phyloP scores from a whole-genome alignment of 2,329 filamentous ascomycete genomes.

The Ceratocystiopsis minuta region DNA sequence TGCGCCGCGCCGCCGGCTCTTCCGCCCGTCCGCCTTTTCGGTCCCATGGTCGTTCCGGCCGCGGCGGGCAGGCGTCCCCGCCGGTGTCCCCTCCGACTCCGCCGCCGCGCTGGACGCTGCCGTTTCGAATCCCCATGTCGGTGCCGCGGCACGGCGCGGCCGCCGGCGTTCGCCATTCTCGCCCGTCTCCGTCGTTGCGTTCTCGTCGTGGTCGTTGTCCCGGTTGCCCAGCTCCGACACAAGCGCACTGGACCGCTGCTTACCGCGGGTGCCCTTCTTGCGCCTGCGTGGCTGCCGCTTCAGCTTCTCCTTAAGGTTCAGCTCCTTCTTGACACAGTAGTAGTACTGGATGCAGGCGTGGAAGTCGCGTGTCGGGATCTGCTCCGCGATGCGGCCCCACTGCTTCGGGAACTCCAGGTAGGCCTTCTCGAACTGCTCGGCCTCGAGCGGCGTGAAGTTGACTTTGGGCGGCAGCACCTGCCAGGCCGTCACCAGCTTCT shows the following conservation, averaged over 20 bases:
- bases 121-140: constrained; percentile 50
- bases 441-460: constrained; percentile 58
- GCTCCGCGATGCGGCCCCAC: constrained; percentile 60
- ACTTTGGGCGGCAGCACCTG: constrained; percentile 55
- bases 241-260: constrained; percentile 43
- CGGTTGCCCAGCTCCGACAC: constrained; percentile 47
- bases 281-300: constrained; percentile 43
- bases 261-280: constrained; percentile 36
- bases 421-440: constrained; percentile 50
- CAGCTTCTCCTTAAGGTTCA: constrained; percentile 60
- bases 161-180: constrained; percentile 43
- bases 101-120: constrained; percentile 14
- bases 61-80: constrained; percentile 38
- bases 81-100: constrained; percentile 43
- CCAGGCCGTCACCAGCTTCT: constrained; percentile 50
- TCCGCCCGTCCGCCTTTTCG: constrained; percentile 9
- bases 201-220: constrained; percentile 38
- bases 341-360: constrained; percentile 74
- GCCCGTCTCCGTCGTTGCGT: constrained; percentile 26
- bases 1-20: constrained; percentile 23
- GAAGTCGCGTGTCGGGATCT: constrained; percentile 50
- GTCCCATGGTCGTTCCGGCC: constrained; percentile 14
- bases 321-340: constrained; percentile 59
- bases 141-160: constrained; percentile 48
- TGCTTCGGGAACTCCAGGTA: constrained; percentile 66